Conservation (phyloP, 257 asterid species). For the Fraxinus pennsylvanica region DNA sequence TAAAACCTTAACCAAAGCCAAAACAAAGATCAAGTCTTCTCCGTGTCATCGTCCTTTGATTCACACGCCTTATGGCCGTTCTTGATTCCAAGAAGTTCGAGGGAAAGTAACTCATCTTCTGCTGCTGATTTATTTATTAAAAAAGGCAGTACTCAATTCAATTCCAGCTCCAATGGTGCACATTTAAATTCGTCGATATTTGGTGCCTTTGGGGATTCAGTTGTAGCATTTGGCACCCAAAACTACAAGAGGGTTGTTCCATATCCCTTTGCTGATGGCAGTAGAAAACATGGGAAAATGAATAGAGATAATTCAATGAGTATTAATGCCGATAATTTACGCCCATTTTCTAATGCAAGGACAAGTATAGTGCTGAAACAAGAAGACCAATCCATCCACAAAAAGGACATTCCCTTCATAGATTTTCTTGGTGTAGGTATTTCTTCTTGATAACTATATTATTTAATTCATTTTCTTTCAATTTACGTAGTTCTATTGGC, state of each 20-base stretch:
- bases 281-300: conserved; percentile 18
- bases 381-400: conserved; percentile 43
- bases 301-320: conserved; percentile 10
- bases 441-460: conserved; percentile 43
- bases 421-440: conserved; percentile 97
- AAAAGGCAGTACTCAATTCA: conserved; percentile 19
- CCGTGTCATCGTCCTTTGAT: conserved; percentile 47
- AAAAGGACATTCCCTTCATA: conserved; percentile 70
- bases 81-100: conserved; percentile 16
- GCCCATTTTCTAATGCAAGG: conserved; percentile 31
- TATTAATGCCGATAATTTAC: conserved; percentile 13
- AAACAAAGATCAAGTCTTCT: conserved; percentile 42
- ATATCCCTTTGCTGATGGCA: conserved; percentile 32
- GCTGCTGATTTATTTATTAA: conserved; percentile 35
- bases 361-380: conserved; percentile 26
- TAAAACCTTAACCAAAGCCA: too few relatives aligned
- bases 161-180: conserved; percentile 15
- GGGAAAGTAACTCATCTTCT: conserved; percentile 16
- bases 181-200: conserved; percentile 37
- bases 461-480: not conserved
- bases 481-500: conserved; percentile 24
- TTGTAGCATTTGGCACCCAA: conserved; percentile 13
- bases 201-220: conserved; percentile 30
- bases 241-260: conserved; percentile 15
- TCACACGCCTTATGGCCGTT: conserved; percentile 45